These are phyloP conservation scores for Pisolithus tinctorius DNA, from an alignment of 768 basidiomycete genomes.

Conservation along the genomic window DNA sequence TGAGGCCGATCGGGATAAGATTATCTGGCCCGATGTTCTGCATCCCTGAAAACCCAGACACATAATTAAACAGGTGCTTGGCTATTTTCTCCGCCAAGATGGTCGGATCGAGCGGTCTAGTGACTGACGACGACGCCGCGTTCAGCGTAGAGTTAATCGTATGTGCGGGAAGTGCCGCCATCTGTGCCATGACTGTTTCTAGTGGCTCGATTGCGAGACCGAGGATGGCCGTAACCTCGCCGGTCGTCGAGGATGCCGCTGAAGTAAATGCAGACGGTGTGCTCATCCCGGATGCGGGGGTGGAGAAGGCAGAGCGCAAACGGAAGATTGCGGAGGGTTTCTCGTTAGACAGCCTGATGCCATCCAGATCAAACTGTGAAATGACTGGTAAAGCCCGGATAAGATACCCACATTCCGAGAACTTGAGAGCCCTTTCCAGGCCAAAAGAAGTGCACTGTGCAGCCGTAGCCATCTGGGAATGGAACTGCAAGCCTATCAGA, in stretches of 20 bases:
- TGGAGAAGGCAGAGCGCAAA: constrained; percentile 54
- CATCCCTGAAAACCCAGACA: constrained; percentile 55
- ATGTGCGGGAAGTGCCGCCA: constrained; percentile 37
- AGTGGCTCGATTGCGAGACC: constrained; percentile 81
- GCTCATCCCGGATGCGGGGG: constrained; percentile 24
- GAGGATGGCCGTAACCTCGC: constrained; percentile 63
- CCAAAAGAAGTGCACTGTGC: constrained; percentile 81
- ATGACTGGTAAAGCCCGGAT: background rate
- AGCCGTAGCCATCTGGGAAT: constrained; percentile 80
- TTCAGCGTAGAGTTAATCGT: constrained; percentile 20
- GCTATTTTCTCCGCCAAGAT: constrained; percentile 62
- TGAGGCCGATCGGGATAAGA: constrained; percentile 53
- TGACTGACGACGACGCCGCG: constrained; percentile 16
- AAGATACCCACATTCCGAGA: constrained; percentile 66
- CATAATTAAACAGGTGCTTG: constrained; percentile 69
- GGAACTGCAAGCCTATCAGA: constrained; percentile 38
- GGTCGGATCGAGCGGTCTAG: constrained; percentile 36
- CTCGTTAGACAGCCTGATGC: constrained; percentile 73
- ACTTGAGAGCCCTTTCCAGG: constrained; percentile 84
- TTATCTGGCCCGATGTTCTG: constrained; percentile 40
- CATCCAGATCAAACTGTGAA: background rate
- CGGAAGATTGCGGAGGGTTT: constrained; percentile 89
- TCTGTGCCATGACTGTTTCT: constrained; percentile 49
- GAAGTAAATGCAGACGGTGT: constrained; percentile 28
- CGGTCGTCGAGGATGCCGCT: constrained; percentile 23